Evolutionary conservation across 495 filamentous ascomycete genomes (phyloP), one percentile per base, ranked within the genome.

Genomic region (Aspergillus incahuasiensis): DNA sequence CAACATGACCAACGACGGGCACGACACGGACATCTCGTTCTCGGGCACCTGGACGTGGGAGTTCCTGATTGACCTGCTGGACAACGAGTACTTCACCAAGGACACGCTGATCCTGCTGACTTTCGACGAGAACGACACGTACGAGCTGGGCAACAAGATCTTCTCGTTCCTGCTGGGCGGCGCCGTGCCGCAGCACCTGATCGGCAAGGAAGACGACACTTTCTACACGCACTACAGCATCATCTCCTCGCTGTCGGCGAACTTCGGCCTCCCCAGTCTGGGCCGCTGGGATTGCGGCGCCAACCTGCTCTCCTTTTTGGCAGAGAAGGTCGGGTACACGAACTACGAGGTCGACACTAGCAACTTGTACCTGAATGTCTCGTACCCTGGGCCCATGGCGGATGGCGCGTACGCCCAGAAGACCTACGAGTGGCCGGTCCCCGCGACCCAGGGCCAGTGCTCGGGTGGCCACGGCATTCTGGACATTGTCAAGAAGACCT

Each of bases 171-270:
- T 89, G 2, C 71, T 91, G 16, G 86, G 86, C 15, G 84, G 80
- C 57, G 82, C 82, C 28, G 69, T 91, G 25, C 82, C 84, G 19
- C 51, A 73, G 4, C 18, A 73, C 38, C 75, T 84, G n/a, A 67
- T 75, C 41, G 84, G 84, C 28, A 86, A 82, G 13, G 78, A 70
- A 11, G 87, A 90, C 64, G 61, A 75, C 63, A 81, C 74, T 48
- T 89, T 82, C 77, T 90, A 90, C 74, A 83, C 82, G 62, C 86
- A 89, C 73, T 90, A 87, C 77, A 85, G 80, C 46, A 75, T 78
- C 58, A 78, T 91, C 60, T 73, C 86, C 24, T 84, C 84, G n/a
- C 76, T 84, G 9, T 71, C 78, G 19, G 82, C 81, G 2, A 90
- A 90, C 74, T 88, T 83, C 83, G 80, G 64, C 4, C 71, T 86